A percentile compares a stretch with the other conserved stretches of the same genome.
Conservation (phyloP, 2,329 filamentous ascomycete genomes). For the Colletotrichum aenigma region DNA sequence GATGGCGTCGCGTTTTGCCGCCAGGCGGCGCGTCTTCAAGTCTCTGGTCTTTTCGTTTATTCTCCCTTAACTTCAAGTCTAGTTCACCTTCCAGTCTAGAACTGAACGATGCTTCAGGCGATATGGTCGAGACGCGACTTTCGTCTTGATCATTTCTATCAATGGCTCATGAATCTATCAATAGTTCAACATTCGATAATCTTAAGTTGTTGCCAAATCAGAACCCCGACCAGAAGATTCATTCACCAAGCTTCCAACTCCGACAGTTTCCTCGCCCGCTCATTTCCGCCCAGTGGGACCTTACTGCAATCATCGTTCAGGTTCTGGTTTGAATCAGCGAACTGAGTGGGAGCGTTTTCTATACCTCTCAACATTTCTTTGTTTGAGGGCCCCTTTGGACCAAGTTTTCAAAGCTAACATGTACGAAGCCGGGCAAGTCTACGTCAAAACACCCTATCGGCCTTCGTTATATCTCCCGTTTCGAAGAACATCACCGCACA, state of each 20-base stretch:
- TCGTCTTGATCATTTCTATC: neutral
- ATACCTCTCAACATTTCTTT: neutral
- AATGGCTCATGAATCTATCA: rapidly evolving
- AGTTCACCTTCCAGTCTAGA: neutral
- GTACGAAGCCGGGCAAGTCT: neutral
- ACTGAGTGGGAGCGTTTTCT: neutral
- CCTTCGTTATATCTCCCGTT: neutral
- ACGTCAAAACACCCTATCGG: too few species aligned
- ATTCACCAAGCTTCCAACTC: neutral
- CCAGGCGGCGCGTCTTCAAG: neutral
- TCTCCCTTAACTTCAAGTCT: neutral
- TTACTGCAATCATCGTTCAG: neutral
- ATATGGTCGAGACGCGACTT: rapidly evolving
- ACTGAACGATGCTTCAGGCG: rapidly evolving
- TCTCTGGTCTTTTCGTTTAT: neutral
- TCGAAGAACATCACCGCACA: neutral
- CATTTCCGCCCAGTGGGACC: rapidly evolving
- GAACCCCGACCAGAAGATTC: rapidly evolving
- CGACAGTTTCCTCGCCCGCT: rapidly evolving
- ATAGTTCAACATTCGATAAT: neutral
- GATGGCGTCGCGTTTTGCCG: neutral
- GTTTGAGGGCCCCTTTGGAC: neutral
- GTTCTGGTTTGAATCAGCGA: neutral
- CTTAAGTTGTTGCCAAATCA: neutral
- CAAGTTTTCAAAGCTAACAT: neutral